Percentiles rank a stretch among this genome's conserved stretches.
phyloP scores from a whole-genome alignment of 2,329 filamentous ascomycete species.

The Scedosporium aurantiacum region DNA sequence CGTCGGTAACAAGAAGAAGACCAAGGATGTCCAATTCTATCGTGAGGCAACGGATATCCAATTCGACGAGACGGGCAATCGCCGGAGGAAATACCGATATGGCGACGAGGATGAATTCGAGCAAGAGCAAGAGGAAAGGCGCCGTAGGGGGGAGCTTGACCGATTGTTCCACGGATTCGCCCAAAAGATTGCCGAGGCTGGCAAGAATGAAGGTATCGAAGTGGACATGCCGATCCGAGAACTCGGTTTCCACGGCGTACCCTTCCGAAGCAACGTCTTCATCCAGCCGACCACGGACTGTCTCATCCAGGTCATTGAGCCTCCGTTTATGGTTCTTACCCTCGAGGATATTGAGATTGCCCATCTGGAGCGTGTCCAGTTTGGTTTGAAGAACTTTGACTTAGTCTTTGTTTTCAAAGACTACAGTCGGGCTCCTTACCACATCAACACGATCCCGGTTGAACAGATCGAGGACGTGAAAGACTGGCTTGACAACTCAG shows the following conservation, averaged over 20 bases:
- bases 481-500: constrained; percentile 92
- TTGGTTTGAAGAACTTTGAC: constrained; percentile 97
- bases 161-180: constrained; percentile 93
- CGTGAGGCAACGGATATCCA: constrained; percentile 96
- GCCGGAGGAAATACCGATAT: constrained; percentile 94
- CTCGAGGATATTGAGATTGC: constrained; percentile 94
- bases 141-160: constrained; percentile 83
- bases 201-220: constrained; percentile 78
- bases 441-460: constrained; percentile 97
- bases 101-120: constrained; percentile 99
- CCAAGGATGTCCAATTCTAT: constrained; percentile 97
- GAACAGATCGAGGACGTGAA: constrained; percentile 92
- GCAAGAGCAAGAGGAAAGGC: constrained; percentile 91
- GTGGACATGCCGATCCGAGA: constrained; percentile 97
- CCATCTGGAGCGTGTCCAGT: constrained; percentile 90
- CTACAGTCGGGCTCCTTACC: constrained; percentile 77
- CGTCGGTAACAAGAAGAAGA: constrained; percentile 95
- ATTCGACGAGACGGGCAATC: constrained; percentile 96
- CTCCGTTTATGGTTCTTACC: constrained; percentile 91
- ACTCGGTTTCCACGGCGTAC: constrained; percentile 92
- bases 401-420: constrained; percentile 98
- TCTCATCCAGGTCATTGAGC: constrained; percentile 90
- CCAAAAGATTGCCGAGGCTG: constrained; percentile 94
- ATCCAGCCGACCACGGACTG: constrained; percentile 96
- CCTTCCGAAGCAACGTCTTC: constrained; percentile 88